A percentile compares a stretch with the other conserved stretches of the same genome.
These are phyloP conservation scores for Plasmodium vinckei DNA, from an alignment of 169 alveolate species.

Conservation along the genomic window DNA sequence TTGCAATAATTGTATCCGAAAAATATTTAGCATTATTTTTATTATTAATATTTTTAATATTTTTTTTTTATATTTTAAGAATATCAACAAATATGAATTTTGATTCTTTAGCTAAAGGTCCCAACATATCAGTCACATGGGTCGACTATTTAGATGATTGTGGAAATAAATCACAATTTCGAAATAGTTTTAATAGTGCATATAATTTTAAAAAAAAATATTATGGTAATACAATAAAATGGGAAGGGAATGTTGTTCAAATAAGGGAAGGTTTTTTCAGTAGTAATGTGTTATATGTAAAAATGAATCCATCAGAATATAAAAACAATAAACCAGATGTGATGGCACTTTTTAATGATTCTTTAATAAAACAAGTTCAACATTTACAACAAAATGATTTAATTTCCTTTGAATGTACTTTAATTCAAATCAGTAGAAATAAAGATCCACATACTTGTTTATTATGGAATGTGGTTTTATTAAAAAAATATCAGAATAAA, in stretches of 20 bases:
- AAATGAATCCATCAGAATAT: constrained; percentile 70
- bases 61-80: constrained; percentile 58
- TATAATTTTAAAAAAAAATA: constrained; percentile 46
- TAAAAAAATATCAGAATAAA: constrained; percentile 14
- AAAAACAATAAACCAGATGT: constrained; percentile 38
- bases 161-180: constrained; percentile 51
- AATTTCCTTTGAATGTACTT: constrained; percentile 45
- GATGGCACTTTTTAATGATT: constrained; percentile 35
- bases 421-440: constrained; percentile 53
- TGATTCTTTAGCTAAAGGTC: constrained; percentile 51
- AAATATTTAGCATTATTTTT: constrained; percentile 58
- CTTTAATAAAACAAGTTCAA: constrained; percentile 27
- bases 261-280: constrained; percentile 54
- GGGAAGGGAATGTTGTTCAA: constrained; percentile 35
- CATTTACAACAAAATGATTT: constrained; percentile 62
- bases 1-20: constrained; percentile 61
- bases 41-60: constrained; percentile 45
- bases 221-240: constrained; percentile 42
- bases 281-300: constrained; percentile 38
- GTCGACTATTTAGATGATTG: constrained; percentile 57
- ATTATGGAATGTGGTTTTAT: constrained; percentile 29
- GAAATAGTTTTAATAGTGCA: constrained; percentile 48
- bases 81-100: constrained; percentile 36
- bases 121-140: constrained; percentile 37
- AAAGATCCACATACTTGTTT: constrained; percentile 39